These are phyloP conservation scores for Ogataea allantospora DNA, from an alignment of 805 yeast species.

Conservation along the genomic window DNA sequence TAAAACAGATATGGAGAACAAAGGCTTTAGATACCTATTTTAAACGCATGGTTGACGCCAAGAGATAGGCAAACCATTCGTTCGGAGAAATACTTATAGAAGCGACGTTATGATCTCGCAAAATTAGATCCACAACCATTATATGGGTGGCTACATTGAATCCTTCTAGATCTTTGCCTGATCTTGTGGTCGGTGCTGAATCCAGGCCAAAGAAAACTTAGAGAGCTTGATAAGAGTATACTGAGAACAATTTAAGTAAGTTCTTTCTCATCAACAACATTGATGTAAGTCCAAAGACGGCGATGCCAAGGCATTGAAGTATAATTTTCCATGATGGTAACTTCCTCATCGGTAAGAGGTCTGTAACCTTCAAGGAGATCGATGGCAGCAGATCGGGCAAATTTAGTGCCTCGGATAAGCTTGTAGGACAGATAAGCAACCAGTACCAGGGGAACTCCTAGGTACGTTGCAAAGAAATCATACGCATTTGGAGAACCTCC, in stretches of 20 bases:
- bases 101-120: no score
- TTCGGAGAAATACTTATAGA: no score
- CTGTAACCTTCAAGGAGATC: constrained; percentile 13
- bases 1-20: constrained; percentile 31
- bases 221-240: no score
- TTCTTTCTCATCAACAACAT: constrained; percentile 11
- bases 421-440: constrained; percentile 10
- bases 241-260: constrained; percentile 1
- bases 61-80: no score
- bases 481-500: constrained; percentile 13
- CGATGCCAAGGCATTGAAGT: constrained; percentile 11
- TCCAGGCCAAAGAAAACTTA: no score
- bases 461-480: constrained; percentile 12
- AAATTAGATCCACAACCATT: no score
- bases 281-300: constrained; percentile 12
- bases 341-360: constrained; percentile 10
- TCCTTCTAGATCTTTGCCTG: no score
- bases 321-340: constrained; percentile 9
- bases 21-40: constrained; percentile 23
- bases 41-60: no score
- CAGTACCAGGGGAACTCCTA: constrained; percentile 12
- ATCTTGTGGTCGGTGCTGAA: background rate
- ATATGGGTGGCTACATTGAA: no score
- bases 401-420: constrained; percentile 4
- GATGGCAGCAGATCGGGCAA: constrained; percentile 8